Conservation (phyloP, 164 flowering plant species). For the Stephania yunnanensis region DNA sequence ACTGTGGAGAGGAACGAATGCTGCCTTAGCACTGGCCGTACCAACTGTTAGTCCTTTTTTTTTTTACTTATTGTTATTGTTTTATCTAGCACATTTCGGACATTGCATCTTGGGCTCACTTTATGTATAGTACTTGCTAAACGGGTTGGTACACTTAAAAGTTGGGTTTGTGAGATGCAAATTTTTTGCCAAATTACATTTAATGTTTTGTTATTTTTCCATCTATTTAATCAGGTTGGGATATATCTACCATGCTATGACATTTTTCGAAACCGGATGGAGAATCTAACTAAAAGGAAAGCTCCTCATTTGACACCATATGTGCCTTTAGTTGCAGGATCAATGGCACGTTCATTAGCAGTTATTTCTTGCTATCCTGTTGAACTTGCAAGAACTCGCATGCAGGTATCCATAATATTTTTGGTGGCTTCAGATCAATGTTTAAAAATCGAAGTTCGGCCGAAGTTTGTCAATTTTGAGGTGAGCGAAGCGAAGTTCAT, state of each 20-base stretch:
- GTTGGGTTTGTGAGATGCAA: neutral
- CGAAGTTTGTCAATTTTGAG: too few relatives aligned
- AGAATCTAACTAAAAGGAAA: conserved; percentile 46
- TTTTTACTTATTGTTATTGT: neutral
- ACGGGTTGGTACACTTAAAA: neutral
- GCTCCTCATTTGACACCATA: conserved; percentile 69
- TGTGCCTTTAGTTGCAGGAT: conserved; percentile 87
- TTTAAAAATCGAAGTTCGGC: neutral
- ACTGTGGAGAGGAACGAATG: conserved; percentile 98
- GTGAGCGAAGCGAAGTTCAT: too few relatives aligned
- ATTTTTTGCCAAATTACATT: neutral
- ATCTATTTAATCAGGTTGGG: conserved; percentile 61
- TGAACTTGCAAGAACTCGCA: conserved; percentile 92
- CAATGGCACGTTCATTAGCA: conserved; percentile 84
- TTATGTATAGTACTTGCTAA: neutral
- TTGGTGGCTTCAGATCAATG: neutral
- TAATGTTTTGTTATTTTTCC: neutral
- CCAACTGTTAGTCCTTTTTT: conserved; percentile 60
- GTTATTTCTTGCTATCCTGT: conserved; percentile 84
- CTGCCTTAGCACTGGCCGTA: conserved; percentile 83
- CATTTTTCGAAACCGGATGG: conserved; percentile 66
- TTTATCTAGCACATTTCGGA: neutral
- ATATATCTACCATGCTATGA: conserved; percentile 94
- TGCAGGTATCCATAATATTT: conserved; percentile 69
- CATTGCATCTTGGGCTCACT: neutral